These are phyloP conservation scores for Ascochyta fabae DNA, from an alignment of 2,329 filamentous ascomycete species.

Conservation along the genomic window DNA sequence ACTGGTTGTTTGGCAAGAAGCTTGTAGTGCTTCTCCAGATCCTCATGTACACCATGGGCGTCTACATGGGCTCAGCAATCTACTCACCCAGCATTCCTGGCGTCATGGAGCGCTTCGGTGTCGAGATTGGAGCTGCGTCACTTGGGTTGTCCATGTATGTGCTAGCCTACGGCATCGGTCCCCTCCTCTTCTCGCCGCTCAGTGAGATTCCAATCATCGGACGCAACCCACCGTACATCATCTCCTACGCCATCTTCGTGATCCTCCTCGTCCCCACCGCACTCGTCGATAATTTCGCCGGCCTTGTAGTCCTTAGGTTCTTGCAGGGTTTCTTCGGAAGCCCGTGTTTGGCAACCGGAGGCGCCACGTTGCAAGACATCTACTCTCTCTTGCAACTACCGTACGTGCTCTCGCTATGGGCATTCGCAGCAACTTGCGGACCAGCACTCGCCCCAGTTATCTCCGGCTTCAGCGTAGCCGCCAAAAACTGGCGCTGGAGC, in stretches of 20 bases:
- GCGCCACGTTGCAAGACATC: slow-evolving; percentile 47
- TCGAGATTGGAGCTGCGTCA: slow-evolving; percentile 59
- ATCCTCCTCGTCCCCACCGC: slow-evolving; percentile 70
- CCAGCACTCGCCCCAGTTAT: slow-evolving; percentile 70
- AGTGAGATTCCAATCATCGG: slow-evolving; percentile 72
- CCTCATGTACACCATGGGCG: slow-evolving; percentile 67
- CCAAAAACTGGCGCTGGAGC: slow-evolving; percentile 78
- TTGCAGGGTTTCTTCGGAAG: slow-evolving; percentile 50
- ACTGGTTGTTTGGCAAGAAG: slow-evolving; percentile 48
- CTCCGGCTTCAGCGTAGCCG: slow-evolving; percentile 76
- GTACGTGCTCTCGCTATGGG: slow-evolving; percentile 54
- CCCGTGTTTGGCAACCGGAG: slow-evolving; percentile 49
- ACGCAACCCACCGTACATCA: slow-evolving; percentile 70
- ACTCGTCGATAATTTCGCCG: slow-evolving; percentile 67
- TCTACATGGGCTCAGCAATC: slow-evolving; percentile 61
- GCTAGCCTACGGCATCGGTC: slow-evolving; percentile 66
- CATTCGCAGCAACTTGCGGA: slow-evolving; percentile 59
- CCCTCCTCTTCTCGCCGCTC: slow-evolving; percentile 70
- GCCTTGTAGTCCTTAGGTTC: slow-evolving; percentile 63
- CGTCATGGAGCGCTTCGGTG: slow-evolving; percentile 61
- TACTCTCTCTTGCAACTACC: slow-evolving; percentile 54
- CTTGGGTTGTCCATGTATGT: slow-evolving; percentile 69
- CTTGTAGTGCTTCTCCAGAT: slow-evolving; percentile 48
- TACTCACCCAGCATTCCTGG: slow-evolving; percentile 55
- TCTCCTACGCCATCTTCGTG: slow-evolving; percentile 72